Evolutionary conservation across 495 filamentous ascomycete genomes (phyloP).

Genomic region (Hypoxylon lienhwacheense): DNA sequence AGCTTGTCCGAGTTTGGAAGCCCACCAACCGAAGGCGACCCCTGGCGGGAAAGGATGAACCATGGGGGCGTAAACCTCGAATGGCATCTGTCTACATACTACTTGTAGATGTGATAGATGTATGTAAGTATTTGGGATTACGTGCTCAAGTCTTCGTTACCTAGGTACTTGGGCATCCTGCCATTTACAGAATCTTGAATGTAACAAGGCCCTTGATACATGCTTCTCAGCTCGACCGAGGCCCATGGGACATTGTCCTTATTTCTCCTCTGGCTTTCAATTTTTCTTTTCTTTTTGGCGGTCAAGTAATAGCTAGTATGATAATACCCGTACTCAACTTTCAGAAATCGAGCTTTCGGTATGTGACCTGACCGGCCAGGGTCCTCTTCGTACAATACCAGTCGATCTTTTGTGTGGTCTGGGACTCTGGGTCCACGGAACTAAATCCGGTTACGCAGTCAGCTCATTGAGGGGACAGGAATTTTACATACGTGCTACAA

Average conservation of each 20-base stretch:
- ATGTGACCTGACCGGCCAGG: constrained; percentile 19
- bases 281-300: no score
- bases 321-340: constrained; percentile 5
- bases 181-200: constrained; percentile 8
- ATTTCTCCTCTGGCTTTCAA: constrained; percentile 7
- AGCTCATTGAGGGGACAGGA: constrained; percentile 20
- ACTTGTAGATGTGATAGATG: no score
- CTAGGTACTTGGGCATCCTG: constrained; percentile 6
- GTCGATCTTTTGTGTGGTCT: constrained; percentile 11
- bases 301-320: constrained; percentile 21
- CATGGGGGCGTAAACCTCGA: no score
- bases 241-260: constrained; percentile 19
- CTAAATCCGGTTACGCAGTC: constrained; percentile 8
- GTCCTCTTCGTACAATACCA: constrained; percentile 16
- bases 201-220: constrained; percentile 17
- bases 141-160: constrained; percentile 22
- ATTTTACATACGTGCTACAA: constrained; percentile 2
- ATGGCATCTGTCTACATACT: no score
- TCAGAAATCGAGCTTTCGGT: constrained; percentile 13
- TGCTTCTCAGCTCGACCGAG: constrained; percentile 11
- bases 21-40: background rate
- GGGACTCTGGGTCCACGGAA: background rate
- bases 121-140: constrained; percentile 19
- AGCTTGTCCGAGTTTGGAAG: constrained; percentile 24
- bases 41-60: no score